Conservation (phyloP, 1,284 basidiomycete genomes). For the Mycena citricolor region DNA sequence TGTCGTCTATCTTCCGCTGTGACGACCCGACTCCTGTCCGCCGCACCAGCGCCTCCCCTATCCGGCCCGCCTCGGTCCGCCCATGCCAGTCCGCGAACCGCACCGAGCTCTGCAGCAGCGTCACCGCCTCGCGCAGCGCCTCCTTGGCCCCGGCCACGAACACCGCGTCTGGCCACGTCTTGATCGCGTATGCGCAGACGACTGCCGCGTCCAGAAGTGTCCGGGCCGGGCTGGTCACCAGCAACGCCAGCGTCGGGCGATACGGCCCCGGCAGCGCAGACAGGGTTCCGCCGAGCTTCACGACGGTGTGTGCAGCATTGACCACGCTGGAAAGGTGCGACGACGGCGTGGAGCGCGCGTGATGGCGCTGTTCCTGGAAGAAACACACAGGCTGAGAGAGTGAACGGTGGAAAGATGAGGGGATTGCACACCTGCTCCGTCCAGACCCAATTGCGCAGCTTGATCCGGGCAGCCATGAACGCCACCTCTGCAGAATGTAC, state of each 20-base stretch:
- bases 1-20: no score
- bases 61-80: constrained; percentile 11
- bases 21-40: constrained; percentile 11
- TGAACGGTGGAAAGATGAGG: no score
- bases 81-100: constrained; percentile 4
- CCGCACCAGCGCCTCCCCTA: constrained; percentile 16
- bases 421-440: constrained; percentile 14
- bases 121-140: constrained; percentile 8
- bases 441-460: no score
- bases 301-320: neutral
- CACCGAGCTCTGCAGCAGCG: neutral
- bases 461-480: no score
- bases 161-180: constrained; percentile 11
- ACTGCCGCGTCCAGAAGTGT: constrained; percentile 21
- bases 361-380: no score
- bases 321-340: neutral
- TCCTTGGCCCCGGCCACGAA: constrained; percentile 18
- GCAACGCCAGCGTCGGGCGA: constrained; percentile 6
- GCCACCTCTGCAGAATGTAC: no score
- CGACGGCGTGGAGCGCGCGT: neutral
- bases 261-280: neutral
- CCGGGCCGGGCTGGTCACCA: constrained; percentile 9
- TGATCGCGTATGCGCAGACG: constrained; percentile 16
- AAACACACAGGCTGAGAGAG: no score
- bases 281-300: neutral